A percentile compares a stretch with the other conserved stretches of the same genome.
phyloP scores from a whole-genome alignment of 768 basidiomycete genomes.

The Boletus pseudopeckii region DNA sequence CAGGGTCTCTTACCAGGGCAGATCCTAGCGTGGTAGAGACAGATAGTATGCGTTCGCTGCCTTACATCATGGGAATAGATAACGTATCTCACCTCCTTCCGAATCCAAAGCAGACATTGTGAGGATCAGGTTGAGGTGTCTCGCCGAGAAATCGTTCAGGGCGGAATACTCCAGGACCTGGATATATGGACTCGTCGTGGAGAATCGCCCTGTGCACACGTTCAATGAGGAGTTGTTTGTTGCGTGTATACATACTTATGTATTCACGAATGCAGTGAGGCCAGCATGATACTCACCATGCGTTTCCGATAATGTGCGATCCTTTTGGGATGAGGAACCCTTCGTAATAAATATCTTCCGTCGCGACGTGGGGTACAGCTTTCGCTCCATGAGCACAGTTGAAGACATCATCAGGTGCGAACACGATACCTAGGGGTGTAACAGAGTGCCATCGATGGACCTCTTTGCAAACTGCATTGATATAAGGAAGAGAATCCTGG shows the following conservation, averaged over 20 bases:
- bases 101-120: conserved; percentile 24
- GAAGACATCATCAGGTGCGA: conserved; percentile 16
- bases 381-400: neutral
- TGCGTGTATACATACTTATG: neutral
- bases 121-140: conserved; percentile 17
- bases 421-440: conserved; percentile 11
- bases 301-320: conserved; percentile 20
- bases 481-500: conserved; percentile 22
- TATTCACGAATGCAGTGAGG: neutral
- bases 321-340: conserved; percentile 25
- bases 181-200: conserved; percentile 42
- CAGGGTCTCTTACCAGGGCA: conserved; percentile 15
- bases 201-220: conserved; percentile 45
- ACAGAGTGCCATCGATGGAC: conserved; percentile 24
- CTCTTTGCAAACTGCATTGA: conserved; percentile 26
- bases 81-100: conserved; percentile 23
- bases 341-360: conserved; percentile 18
- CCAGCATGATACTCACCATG: conserved; percentile 17
- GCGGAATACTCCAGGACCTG: conserved; percentile 30
- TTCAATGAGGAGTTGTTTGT: neutral
- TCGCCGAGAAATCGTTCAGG: conserved; percentile 35
- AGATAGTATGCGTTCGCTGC: neutral
- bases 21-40: conserved; percentile 1
- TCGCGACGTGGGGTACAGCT: conserved; percentile 14
- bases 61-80: neutral